These are phyloP conservation scores for Ascochyta fabae DNA, from an alignment of 2,329 filamentous ascomycete species.

Conservation along the genomic window DNA sequence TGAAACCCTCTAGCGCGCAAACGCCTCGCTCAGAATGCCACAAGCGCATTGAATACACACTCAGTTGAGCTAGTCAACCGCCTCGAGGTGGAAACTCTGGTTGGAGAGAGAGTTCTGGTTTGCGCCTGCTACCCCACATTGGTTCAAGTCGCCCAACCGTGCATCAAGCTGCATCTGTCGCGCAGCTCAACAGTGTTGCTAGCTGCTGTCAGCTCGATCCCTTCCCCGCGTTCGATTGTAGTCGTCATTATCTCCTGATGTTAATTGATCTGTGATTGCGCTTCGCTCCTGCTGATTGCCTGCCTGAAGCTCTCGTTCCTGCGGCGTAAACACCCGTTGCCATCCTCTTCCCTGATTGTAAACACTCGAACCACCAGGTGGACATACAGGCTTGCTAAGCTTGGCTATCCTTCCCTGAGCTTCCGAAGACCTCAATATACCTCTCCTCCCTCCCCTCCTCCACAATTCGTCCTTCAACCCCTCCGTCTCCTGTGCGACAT, in stretches of 20 bases:
- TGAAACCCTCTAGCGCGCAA: constrained; percentile 15
- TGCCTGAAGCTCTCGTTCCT: constrained; percentile 8
- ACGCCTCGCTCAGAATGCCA: constrained; percentile 14
- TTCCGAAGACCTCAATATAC: constrained; percentile 11
- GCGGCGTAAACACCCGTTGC: constrained; percentile 14
- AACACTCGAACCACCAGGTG: constrained; percentile 12
- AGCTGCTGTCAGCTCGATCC: constrained; percentile 20
- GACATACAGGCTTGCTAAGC: constrained; percentile 8
- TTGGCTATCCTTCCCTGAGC: constrained; percentile 2
- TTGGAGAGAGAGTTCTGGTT: constrained; percentile 10
- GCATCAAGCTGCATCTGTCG: constrained; percentile 23
- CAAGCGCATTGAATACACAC: constrained; percentile 25
- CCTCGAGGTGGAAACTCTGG: constrained; percentile 10
- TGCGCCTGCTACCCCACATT: constrained; percentile 34
- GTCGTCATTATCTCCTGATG: constrained; percentile 17
- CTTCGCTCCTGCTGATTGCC: constrained; percentile 8
- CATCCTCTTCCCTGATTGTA: constrained; percentile 9
- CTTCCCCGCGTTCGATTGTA: constrained; percentile 21
- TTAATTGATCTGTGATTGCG: constrained; percentile 10
- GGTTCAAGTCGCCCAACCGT: constrained; percentile 22
- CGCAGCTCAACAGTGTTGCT: constrained; percentile 35
- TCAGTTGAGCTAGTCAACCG: constrained; percentile 18
- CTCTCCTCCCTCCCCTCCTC: constrained; percentile 10
- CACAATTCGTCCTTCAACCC: constrained; percentile 31
- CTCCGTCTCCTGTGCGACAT: constrained; percentile 35